Conservation (phyloP, 345 rosid species). For the Punica granatum region DNA sequence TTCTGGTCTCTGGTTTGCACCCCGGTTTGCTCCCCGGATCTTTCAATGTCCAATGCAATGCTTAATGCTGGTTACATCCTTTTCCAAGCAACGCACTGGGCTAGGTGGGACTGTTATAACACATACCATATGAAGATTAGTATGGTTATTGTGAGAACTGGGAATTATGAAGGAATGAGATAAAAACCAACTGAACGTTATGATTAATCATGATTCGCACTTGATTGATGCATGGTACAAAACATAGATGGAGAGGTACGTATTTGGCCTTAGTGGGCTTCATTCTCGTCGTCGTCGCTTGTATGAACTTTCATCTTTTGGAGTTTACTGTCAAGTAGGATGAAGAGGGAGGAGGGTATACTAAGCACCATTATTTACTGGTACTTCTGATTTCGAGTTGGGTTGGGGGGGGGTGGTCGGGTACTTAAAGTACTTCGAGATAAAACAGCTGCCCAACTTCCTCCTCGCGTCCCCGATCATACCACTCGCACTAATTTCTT, state of each 20-base stretch:
- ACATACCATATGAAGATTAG: too few relatives aligned
- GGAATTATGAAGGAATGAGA: too few relatives aligned
- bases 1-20: constrained; percentile 70
- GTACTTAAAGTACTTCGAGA: constrained; percentile 70
- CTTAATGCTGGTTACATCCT: constrained; percentile 87
- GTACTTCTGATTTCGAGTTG: constrained; percentile 10
- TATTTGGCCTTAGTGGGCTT: not conserved
- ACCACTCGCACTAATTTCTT: constrained; percentile 60
- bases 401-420: constrained; percentile 99
- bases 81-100: constrained; percentile 73
- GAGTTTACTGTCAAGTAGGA: not conserved
- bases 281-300: too few relatives aligned
- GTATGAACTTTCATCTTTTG: not conserved
- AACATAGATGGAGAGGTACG: not conserved
- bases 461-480: constrained; percentile 85
- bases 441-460: constrained; percentile 89
- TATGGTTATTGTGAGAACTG: too few relatives aligned
- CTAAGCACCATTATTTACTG: not conserved
- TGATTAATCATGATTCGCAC: too few relatives aligned
- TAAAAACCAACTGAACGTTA: too few relatives aligned
- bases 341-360: too few relatives aligned
- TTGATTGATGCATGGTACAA: too few relatives aligned
- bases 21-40: constrained; percentile 69
- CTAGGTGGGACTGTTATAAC: too few relatives aligned
- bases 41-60: constrained; percentile 91